Evolutionary conservation across 2,329 filamentous ascomycete species (phyloP).

Genomic region (Chalaropsis ovoidea): DNA sequence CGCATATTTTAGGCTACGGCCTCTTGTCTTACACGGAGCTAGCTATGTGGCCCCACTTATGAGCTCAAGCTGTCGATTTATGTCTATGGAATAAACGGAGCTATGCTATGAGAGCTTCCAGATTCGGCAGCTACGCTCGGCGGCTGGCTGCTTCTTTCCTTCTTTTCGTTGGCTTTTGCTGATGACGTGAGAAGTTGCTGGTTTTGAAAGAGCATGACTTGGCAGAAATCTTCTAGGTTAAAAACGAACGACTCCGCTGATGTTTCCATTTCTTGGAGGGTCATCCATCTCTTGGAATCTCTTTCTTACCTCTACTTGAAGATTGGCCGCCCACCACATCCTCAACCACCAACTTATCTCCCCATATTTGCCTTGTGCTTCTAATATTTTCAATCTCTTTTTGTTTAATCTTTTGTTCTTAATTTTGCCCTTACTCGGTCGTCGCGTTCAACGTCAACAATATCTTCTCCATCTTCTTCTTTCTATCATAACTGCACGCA

Average conservation of each 20-base stretch:
- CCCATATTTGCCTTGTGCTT: background rate
- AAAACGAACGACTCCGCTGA: background rate
- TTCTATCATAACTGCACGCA: background rate
- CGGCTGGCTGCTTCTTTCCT: background rate
- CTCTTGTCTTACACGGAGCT: conserved; percentile 5
- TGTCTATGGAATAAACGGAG: conserved; percentile 1
- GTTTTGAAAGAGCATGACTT: background rate
- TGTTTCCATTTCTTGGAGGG: background rate
- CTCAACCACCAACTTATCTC: background rate
- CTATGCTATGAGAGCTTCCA: background rate
- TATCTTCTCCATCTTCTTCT: background rate
- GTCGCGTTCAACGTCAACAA: background rate
- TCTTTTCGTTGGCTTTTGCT: background rate
- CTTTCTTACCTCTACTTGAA: background rate
- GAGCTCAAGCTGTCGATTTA: background rate
- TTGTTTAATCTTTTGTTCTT: conserved; percentile 1
- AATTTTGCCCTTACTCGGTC: background rate
- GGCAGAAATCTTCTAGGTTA: background rate
- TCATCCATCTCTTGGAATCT: background rate
- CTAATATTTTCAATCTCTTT: conserved; percentile 12
- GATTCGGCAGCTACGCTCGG: conserved; percentile 10
- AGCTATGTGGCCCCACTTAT: background rate
- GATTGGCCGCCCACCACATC: conserved; percentile 15
- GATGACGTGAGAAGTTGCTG: conserved; percentile 11
- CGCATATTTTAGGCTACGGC: background rate